Conservation (phyloP, 2,329 filamentous ascomycete species). For the Aspergillus sp. region DNA sequence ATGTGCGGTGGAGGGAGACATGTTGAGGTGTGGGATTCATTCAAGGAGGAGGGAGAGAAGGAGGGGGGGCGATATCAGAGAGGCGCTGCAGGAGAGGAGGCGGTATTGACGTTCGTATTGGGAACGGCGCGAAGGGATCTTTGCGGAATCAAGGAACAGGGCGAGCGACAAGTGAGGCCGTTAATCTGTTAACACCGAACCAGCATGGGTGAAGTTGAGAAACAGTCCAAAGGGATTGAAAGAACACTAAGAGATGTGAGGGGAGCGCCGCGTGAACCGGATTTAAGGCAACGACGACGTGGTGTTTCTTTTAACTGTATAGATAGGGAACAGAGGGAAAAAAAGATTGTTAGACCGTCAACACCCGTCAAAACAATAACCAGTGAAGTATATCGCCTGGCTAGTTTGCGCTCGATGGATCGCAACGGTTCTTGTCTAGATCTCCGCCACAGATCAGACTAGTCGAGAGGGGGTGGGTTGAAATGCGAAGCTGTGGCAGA, state of each 20-base stretch:
- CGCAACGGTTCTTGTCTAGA: background rate
- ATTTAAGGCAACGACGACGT: conserved; percentile 20
- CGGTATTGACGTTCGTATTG: background rate
- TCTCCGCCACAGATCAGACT: background rate
- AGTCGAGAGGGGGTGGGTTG: conserved; percentile 4
- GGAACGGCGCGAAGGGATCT: background rate
- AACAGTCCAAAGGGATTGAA: background rate
- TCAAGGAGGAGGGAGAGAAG: background rate
- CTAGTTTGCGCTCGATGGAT: conserved; percentile 1
- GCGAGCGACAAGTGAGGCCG: background rate
- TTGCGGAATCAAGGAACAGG: background rate
- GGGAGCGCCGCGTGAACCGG: conserved; percentile 12
- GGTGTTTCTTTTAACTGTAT: conserved; percentile 16
- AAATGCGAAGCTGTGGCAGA: conserved; percentile 13
- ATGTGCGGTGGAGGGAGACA: conserved; percentile 58
- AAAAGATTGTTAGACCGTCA: background rate
- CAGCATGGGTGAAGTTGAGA: conserved; percentile 19
- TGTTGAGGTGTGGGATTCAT: conserved; percentile 32
- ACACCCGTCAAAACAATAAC: background rate
- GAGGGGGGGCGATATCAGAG: background rate
- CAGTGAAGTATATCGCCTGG: conserved; percentile 3
- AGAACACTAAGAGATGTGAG: background rate
- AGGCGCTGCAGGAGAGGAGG: conserved; percentile 6
- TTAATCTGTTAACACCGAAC: conserved; percentile 5
- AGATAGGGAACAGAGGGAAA: conserved; percentile 6